A percentile compares a stretch with the other conserved stretches of the same genome.
These are phyloP conservation scores for Acer yangbiense DNA, from an alignment of 345 rosid species.

Conservation along the genomic window DNA sequence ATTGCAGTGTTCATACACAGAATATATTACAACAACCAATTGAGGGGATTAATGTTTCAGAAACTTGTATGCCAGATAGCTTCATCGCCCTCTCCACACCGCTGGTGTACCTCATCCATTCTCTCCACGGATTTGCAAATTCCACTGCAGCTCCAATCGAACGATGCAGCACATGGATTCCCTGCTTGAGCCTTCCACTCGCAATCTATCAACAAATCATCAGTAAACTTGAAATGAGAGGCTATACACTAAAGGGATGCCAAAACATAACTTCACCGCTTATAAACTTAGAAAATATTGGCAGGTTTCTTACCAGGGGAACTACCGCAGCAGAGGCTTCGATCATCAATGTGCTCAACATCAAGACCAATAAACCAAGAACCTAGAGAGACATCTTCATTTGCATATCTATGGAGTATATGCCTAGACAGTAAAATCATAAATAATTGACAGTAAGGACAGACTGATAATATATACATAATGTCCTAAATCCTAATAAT, in stretches of 20 bases:
- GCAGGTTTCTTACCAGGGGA: conserved; percentile 64
- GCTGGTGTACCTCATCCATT: conserved; percentile 67
- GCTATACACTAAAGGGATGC: not conserved
- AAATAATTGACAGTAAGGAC: conserved; percentile 13
- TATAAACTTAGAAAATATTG: not conserved
- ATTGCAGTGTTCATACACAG: conserved; percentile 25
- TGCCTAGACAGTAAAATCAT: conserved; percentile 42
- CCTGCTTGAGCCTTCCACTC: conserved; percentile 88
- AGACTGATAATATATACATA: not conserved
- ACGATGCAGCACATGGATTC: conserved; percentile 76
- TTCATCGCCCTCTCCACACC: conserved; percentile 73
- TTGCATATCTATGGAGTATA: conserved; percentile 86
- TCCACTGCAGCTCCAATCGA: conserved; percentile 84
- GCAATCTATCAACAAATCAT: conserved; percentile 45
- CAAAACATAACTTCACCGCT: not conserved
- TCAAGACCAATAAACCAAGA: conserved; percentile 99
- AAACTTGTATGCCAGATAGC: conserved; percentile 88
- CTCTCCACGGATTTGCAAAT: conserved; percentile 74
- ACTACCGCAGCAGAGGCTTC: conserved; percentile 94
- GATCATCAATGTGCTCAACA: conserved; percentile 87
- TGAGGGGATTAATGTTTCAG: conserved; percentile 31
- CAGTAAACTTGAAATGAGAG: not conserved
- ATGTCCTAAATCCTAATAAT: not conserved
- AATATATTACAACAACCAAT: conserved; percentile 31
- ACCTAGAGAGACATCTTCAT: conserved; percentile 94